Conservation (phyloP, 108 stramenopile genomes). For the Fistulifera solaris region DNA sequence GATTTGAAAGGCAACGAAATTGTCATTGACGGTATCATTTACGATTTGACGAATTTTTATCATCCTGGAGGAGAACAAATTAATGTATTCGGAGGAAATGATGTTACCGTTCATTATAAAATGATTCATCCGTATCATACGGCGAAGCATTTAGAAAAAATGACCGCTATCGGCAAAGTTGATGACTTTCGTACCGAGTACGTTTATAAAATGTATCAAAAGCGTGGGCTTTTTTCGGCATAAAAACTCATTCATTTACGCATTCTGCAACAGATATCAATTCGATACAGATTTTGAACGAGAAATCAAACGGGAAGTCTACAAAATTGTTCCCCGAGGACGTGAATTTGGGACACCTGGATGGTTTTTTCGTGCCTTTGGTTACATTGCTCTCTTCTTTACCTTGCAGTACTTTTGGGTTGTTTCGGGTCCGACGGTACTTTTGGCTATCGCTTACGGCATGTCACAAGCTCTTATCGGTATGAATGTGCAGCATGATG, state of each 20-base stretch:
- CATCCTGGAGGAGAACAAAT: conserved; percentile 84
- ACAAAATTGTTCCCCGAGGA: conserved; percentile 82
- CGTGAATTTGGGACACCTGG: conserved; percentile 77
- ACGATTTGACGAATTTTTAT: conserved; percentile 59
- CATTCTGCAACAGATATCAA: conserved; percentile 41
- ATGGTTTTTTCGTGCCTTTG: conserved; percentile 53
- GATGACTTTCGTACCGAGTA: conserved; percentile 54
- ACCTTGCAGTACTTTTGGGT: conserved; percentile 61
- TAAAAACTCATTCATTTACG: too few species aligned
- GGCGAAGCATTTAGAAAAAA: conserved; percentile 77
- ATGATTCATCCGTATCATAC: conserved; percentile 92
- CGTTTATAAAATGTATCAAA: conserved; percentile 21
- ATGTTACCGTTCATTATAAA: conserved; percentile 81
- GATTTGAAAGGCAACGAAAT: conserved; percentile 43
- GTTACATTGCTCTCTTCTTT: conserved; percentile 63
- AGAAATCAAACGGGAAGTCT: conserved; percentile 80
- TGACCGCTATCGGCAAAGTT: conserved; percentile 68
- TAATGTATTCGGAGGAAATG: conserved; percentile 80
- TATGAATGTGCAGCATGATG: conserved; percentile 92
- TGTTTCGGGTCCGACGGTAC: conserved; percentile 31
- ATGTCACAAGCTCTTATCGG: conserved; percentile 74
- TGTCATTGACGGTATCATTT: conserved; percentile 68
- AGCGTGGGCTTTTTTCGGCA: not conserved
- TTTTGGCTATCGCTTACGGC: conserved; percentile 66
- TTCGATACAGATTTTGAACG: conserved; percentile 81